Percentiles rank a stretch among this genome's conserved stretches.
phyloP scores from a whole-genome alignment of 768 basidiomycete genomes.

The Termitomyces sp. region DNA sequence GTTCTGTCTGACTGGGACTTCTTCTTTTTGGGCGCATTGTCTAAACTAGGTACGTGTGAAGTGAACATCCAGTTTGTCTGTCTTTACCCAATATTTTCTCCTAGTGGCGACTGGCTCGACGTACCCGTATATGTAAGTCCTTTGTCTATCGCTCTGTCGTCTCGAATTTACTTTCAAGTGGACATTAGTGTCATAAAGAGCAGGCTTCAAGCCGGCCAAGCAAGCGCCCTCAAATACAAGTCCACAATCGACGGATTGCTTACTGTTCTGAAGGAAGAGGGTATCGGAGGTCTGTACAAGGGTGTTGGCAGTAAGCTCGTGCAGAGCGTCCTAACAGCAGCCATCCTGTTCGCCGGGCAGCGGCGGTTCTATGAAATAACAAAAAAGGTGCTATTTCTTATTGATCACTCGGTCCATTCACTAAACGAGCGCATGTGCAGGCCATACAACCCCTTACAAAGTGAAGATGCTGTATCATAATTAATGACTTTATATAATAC shows the following conservation, averaged over 20 bases:
- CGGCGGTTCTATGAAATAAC: slow-evolving; percentile 75
- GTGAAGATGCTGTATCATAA: slow-evolving; percentile 3
- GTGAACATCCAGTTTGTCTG: neutral
- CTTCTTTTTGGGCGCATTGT: slow-evolving; percentile 91
- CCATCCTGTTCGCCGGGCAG: slow-evolving; percentile 90
- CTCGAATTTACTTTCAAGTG: neutral
- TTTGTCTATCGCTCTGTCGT: neutral
- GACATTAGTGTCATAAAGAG: slow-evolving; percentile 65
- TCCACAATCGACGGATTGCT: slow-evolving; percentile 76
- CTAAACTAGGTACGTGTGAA: slow-evolving; percentile 68
- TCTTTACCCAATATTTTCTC: neutral
- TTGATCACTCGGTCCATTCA: neutral
- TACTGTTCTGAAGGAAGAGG: slow-evolving; percentile 77
- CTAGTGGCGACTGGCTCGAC: slow-evolving; percentile 47
- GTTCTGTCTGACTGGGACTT: slow-evolving; percentile 82
- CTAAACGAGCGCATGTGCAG: neutral
- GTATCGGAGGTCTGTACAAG: slow-evolving; percentile 79
- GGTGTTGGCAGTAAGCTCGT: slow-evolving; percentile 85
- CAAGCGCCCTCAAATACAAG: slow-evolving; percentile 63
- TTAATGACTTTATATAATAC: neutral
- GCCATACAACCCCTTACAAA: slow-evolving; percentile 12
- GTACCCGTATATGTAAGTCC: slow-evolving; percentile 45
- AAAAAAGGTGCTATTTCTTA: slow-evolving; percentile 38
- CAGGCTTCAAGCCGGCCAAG: slow-evolving; percentile 73
- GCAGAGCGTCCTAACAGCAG: slow-evolving; percentile 91